phyloP scores from a whole-genome alignment of 225 moss, liverwort and hornwort genomes.

The Polytrichum commune region DNA sequence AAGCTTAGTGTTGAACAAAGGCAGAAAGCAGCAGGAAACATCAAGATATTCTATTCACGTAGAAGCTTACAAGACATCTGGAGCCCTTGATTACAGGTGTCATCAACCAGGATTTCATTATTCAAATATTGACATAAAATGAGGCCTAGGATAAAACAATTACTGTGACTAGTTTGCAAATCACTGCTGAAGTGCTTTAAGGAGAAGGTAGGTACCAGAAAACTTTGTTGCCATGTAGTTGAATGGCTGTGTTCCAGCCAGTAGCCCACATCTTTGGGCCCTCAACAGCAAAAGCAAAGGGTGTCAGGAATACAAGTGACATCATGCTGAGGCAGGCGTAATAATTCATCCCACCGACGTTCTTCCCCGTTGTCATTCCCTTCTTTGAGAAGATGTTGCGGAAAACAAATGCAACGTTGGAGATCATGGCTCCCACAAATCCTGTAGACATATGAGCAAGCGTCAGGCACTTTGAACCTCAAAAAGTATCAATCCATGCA shows the following conservation, averaged over 20 bases:
- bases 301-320: constrained; percentile 61
- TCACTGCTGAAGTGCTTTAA: too few species aligned
- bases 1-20: not conserved
- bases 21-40: not conserved
- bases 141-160: not conserved
- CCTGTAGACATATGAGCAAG: constrained; percentile 25
- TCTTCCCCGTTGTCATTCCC: constrained; percentile 55
- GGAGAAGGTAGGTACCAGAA: constrained; percentile 27
- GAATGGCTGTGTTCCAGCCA: constrained; percentile 40
- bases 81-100: not conserved
- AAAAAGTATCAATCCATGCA: too few species aligned
- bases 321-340: constrained; percentile 68
- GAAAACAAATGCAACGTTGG: constrained; percentile 79
- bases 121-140: too few species aligned
- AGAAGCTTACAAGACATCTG: too few species aligned
- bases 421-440: constrained; percentile 76
- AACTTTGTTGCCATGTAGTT: constrained; percentile 42
- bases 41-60: too few species aligned
- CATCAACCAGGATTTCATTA: not conserved
- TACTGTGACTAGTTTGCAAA: not conserved
- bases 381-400: constrained; percentile 80
- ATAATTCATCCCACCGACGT: constrained; percentile 68
- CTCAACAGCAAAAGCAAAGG: constrained; percentile 60
- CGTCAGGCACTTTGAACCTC: too few species aligned
- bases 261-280: constrained; percentile 49